Evolutionary conservation across 306 rosid genomes (phyloP).

Genomic region (Alnus rubra): DNA sequence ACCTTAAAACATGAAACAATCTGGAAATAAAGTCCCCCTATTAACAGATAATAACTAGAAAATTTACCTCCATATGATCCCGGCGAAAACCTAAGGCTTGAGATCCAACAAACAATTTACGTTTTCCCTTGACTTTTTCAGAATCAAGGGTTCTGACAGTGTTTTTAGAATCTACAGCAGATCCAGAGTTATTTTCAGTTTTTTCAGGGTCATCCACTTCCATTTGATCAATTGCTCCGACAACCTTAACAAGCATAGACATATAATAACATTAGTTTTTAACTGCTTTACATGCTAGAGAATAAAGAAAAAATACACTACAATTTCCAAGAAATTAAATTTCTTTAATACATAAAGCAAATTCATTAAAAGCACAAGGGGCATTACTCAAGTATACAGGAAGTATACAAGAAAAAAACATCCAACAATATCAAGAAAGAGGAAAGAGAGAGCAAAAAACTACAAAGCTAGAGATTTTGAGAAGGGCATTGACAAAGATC

Average conservation of each 20-base stretch:
- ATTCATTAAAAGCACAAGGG: too few species aligned
- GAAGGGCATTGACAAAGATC: too few species aligned
- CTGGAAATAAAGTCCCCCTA: constrained; percentile 4
- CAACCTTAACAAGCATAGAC: constrained; percentile 58
- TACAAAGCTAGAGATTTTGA: too few species aligned
- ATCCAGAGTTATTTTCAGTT: constrained; percentile 61
- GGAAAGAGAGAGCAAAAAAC: too few species aligned
- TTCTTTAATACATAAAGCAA: too few species aligned
- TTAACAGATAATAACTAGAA: constrained; percentile 12
- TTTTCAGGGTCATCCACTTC: constrained; percentile 76
- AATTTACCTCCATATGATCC: constrained; percentile 85
- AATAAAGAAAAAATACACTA: constrained; percentile 7
- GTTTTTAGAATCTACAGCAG: constrained; percentile 61
- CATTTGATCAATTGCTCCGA: constrained; percentile 91
- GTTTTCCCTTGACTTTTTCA: constrained; percentile 77
- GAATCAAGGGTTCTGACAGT: constrained; percentile 52
- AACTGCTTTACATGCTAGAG: background rate
- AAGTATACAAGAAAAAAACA: too few species aligned
- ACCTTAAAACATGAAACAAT: background rate
- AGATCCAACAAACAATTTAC: constrained; percentile 85
- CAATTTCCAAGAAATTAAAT: background rate
- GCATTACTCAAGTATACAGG: too few species aligned
- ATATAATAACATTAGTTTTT: constrained; percentile 19
- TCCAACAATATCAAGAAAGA: too few species aligned
- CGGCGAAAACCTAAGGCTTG: constrained; percentile 92